Conservation (phyloP, 768 basidiomycete species). For the Amanita thiersii region DNA sequence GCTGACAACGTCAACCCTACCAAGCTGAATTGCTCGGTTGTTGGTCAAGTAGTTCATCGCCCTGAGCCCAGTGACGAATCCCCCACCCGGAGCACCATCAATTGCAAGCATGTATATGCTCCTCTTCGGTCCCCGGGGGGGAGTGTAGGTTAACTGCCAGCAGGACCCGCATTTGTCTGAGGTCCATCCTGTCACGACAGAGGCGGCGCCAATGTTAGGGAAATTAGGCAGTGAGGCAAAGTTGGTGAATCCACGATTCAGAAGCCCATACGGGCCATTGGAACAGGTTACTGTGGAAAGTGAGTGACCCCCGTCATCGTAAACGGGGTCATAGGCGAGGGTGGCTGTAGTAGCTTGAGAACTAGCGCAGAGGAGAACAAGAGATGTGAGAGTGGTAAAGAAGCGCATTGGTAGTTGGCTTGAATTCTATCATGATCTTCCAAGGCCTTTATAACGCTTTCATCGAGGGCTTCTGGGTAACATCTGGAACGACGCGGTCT, state of each 20-base stretch:
- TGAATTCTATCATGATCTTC: neutral
- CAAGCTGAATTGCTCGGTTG: constrained; percentile 17
- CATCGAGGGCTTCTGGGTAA: neutral
- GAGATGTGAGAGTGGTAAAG: constrained; percentile 2
- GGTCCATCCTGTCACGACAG: constrained; percentile 34
- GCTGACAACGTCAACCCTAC: constrained; percentile 17
- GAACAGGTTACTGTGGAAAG: constrained; percentile 20
- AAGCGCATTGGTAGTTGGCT: no score
- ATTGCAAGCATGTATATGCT: constrained; percentile 38
- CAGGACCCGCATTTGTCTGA: constrained; percentile 45
- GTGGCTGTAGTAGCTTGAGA: constrained; percentile 11
- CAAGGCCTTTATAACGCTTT: constrained; percentile 1
- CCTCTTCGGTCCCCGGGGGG: constrained; percentile 13
- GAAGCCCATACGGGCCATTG: constrained; percentile 33
- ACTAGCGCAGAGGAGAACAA: constrained; percentile 1
- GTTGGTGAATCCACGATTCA: constrained; percentile 27
- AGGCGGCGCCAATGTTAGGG: constrained; percentile 44
- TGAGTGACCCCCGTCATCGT: constrained; percentile 26
- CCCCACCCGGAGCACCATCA: constrained; percentile 22
- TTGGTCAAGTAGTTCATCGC: constrained; percentile 28
- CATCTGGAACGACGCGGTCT: neutral
- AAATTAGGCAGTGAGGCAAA: constrained; percentile 41
- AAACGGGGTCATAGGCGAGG: constrained; percentile 30
- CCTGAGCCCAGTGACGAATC: constrained; percentile 17
- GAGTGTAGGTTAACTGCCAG: constrained; percentile 40